Evolutionary conservation across 179 eudicot genomes (phyloP), one percentile per base, ranked within the genome.

Genomic region (Vitellaria paradoxa): DNA sequence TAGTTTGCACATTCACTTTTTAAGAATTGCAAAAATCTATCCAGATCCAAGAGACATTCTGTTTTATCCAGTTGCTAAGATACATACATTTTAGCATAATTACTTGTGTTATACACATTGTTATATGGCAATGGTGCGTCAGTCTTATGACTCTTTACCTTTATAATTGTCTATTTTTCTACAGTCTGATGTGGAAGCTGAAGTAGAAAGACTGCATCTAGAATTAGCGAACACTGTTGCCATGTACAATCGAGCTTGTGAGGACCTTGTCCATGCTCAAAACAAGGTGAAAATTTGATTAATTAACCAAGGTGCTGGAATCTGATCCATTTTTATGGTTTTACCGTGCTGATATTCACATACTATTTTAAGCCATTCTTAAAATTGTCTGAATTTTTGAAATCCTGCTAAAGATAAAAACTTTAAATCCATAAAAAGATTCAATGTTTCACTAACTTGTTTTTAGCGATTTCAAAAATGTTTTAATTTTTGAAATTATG

Each of bases 181-280:
- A 87, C 92, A 91, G 93, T 83, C 85, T 21, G 80, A 83, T 72
- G 80, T 86, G 83, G 81, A 86, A 72, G 82, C 83, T 56, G 97
- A 94, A 81, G 83, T 89, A 49, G 96, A 90, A 74, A 78, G 81
- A 73, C 65, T 94, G 81, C 87, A 90, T 12, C 79, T 79, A 21
- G 96, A 94, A 80, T 77, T 92, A 77, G 80, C 78, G 30, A 84
- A 78, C 14, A 83, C 96, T 61, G 78, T 89, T 59, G 76, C 83
- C 70, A 76, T 92, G 86, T 94, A 92, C 79, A 89, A 82, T 68
- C 89, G 81, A 82, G 93, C 95, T 65, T 88, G 92, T 83, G 87
- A 88, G 75, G 91, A 87, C 80, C 87, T 94, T 47, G 86, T 83
- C 77, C 85, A 82, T 86, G 87, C 92, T 30, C 91, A 88, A 65